These are phyloP conservation scores for Boletellus ananiceps DNA, from an alignment of 768 basidiomycete genomes.

Conservation along the genomic window DNA sequence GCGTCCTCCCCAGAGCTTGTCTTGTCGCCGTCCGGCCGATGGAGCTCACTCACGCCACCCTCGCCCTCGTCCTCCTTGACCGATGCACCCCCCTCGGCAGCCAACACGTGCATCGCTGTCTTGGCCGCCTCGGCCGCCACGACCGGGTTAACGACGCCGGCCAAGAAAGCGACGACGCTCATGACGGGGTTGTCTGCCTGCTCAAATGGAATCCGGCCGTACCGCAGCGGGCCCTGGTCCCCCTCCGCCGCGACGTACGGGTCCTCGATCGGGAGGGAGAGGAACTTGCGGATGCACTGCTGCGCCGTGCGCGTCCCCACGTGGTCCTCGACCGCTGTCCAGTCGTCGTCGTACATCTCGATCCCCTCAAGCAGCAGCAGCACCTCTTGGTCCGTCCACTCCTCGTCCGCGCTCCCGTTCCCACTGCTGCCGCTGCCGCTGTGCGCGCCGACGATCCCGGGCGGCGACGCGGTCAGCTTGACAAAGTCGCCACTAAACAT, in stretches of 20 bases:
- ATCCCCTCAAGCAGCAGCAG: slow-evolving; percentile 89
- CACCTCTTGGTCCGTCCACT: slow-evolving; percentile 91
- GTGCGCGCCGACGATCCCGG: slow-evolving; percentile 15
- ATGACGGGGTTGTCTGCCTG: slow-evolving; percentile 97
- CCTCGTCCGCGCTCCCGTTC: slow-evolving; percentile 43
- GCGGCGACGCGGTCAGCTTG: slow-evolving; percentile 52
- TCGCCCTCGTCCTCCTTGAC: slow-evolving; percentile 34
- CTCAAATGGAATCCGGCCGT: slow-evolving; percentile 82
- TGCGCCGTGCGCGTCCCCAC: slow-evolving; percentile 89
- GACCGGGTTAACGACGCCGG: slow-evolving; percentile 84
- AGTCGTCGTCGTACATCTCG: slow-evolving; percentile 98
- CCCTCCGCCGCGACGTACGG: slow-evolving; percentile 78
- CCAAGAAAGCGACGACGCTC: slow-evolving; percentile 97
- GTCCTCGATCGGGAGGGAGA: slow-evolving; percentile 95
- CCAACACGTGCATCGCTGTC: slow-evolving; percentile 78
- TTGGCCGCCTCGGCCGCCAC: slow-evolving; percentile 94
- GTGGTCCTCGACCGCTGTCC: slow-evolving; percentile 89
- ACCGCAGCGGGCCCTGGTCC: slow-evolving; percentile 70
- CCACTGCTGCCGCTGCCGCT: slow-evolving; percentile 1
- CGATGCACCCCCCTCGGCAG: slow-evolving; percentile 39
- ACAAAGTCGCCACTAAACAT: slow-evolving; percentile 99
- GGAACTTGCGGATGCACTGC: slow-evolving; percentile 93
- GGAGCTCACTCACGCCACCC: neutral
- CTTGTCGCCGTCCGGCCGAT: too few species aligned
- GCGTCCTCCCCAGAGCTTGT: too few species aligned